phyloP scores from a whole-genome alignment of 2,329 filamentous ascomycete genomes.

The Neoascochyta sp. region DNA sequence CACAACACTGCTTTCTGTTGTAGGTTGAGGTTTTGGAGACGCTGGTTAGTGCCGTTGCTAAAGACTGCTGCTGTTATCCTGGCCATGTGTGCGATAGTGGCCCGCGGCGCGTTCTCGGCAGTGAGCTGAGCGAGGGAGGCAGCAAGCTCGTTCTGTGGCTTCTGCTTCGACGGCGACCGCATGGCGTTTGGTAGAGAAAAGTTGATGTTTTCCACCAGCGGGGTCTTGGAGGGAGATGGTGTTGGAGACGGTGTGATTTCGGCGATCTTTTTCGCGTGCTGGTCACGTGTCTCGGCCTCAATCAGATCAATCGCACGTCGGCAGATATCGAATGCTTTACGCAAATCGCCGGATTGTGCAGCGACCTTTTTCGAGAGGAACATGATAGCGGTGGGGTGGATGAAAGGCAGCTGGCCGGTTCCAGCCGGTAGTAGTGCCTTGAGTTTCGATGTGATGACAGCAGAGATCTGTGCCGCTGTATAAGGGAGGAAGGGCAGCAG shows the following conservation, averaged over 20 bases:
- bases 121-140: slow-evolving; percentile 61
- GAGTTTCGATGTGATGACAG: slow-evolving; percentile 79
- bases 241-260: slow-evolving; percentile 44
- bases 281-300: slow-evolving; percentile 75
- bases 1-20: slow-evolving; percentile 96
- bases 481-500: slow-evolving; percentile 92
- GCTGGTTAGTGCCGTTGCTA: slow-evolving; percentile 79
- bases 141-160: slow-evolving; percentile 21
- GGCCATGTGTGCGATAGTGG: slow-evolving; percentile 85
- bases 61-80: slow-evolving; percentile 87
- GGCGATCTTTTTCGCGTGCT: slow-evolving; percentile 60
- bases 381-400: slow-evolving; percentile 90
- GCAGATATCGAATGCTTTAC: slow-evolving; percentile 93
- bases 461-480: slow-evolving; percentile 79
- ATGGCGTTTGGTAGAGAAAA: slow-evolving; percentile 51
- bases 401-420: slow-evolving; percentile 70
- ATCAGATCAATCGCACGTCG: slow-evolving; percentile 84
- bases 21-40: slow-evolving; percentile 82
- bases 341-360: slow-evolving; percentile 87
- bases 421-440: slow-evolving; percentile 64
- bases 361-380: slow-evolving; percentile 93
- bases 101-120: slow-evolving; percentile 76
- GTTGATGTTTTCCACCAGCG: slow-evolving; percentile 79
- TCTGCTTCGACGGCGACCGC: slow-evolving; percentile 42
- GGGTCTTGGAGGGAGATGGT: slow-evolving; percentile 67